Evolutionary conservation across 1,139 yeast species (phyloP), one percentile per base, ranked within the genome.

Genomic region (Nematodospora anomalae): DNA sequence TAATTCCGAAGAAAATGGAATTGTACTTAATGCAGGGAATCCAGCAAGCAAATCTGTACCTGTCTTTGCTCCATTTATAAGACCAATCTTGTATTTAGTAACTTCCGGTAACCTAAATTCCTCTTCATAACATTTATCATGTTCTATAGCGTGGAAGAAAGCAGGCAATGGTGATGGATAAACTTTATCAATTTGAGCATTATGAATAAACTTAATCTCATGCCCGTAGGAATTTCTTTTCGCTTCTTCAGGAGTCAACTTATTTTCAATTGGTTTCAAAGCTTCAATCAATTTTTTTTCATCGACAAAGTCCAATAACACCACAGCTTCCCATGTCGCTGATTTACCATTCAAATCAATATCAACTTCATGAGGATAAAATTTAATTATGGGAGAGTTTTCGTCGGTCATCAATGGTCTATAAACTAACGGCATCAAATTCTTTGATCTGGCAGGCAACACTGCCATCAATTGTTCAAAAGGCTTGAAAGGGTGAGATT

Each of bases 391-490:
- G 18, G 97, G 96, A 2, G 97, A 90, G 35, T 72, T 72, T 32
- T 81, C 83, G 40, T 90, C 96, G n/a, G 83, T 80, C 97, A 92
- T 90, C 44, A 94, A 69, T 5, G 81, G 76, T 59, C 96, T 76
- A 56, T 84, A 85, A 24, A 79, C 79, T 6, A 72, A 59, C 2
- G 99, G 98, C 60, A 94, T 80, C 47, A 92, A 74, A 36, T 74
- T 72, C 42, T 78, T 79, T 5, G 97, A 89, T 67, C 97, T 80
- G 16, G 92, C 96, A 1, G 99, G 99, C 47, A 94, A 71, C 18
- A 94, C 98, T 10, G 97, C 95, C 99, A 94, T 92, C 52, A 94
- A 75, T 65, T 94, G 99, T 58, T 92, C 95, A 61, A 88, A 92
- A 7, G 99, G 98, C 42, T 72, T 79, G 65, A 92, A 89, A 0